phyloP scores from a whole-genome alignment of 148 eudicot genomes.

The Beta vulgaris region DNA sequence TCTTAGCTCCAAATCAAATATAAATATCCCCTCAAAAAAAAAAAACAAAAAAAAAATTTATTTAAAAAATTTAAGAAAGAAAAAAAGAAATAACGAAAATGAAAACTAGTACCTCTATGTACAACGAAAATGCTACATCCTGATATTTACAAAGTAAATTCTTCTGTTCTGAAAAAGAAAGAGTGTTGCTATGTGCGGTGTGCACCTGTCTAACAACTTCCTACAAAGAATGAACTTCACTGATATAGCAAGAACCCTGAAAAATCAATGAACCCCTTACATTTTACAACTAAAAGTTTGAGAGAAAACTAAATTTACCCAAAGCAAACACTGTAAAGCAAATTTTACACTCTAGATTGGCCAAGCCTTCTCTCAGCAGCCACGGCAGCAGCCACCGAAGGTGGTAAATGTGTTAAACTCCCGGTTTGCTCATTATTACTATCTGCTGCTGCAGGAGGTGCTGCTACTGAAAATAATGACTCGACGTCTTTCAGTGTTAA shows the following conservation, averaged over 20 bases:
- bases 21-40: too few species aligned
- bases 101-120: too few species aligned
- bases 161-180: too few species aligned
- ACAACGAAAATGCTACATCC: too few species aligned
- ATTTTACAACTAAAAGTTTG: neutral
- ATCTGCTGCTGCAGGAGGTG: conserved; percentile 21
- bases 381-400: conserved; percentile 79
- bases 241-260: too few species aligned
- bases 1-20: too few species aligned
- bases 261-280: too few species aligned
- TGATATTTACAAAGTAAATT: too few species aligned
- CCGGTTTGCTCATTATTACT: conserved; percentile 31
- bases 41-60: too few species aligned
- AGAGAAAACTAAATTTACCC: neutral
- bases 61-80: too few species aligned
- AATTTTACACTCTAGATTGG: conserved; percentile 19
- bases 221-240: neutral
- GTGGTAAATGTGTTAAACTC: conserved; percentile 63
- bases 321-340: neutral
- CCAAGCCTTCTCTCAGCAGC: conserved; percentile 81
- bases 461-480: conserved; percentile 51
- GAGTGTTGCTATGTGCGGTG: too few species aligned
- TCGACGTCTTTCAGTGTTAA: conserved; percentile 79
- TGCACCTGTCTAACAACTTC: neutral
- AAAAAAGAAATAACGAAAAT: too few species aligned